Evolutionary conservation across 2,329 filamentous ascomycete genomes (phyloP), one percentile per base, ranked within the genome.

Genomic region (Penicillium polonicum): DNA sequence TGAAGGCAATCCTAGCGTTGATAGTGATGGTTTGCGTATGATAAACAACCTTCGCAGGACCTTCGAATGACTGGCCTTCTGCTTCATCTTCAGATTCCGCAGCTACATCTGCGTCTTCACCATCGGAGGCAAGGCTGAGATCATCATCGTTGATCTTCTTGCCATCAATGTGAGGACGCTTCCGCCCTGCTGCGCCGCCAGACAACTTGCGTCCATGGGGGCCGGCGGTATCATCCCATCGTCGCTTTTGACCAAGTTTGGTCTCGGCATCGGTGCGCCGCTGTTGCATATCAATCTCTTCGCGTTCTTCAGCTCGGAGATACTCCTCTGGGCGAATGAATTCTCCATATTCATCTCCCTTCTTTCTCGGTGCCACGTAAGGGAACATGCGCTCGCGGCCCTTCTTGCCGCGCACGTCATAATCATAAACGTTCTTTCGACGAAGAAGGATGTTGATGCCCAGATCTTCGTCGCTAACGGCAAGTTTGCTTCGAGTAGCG

Each of bases 241-340:
- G 95, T 60, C 94, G 85, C 77, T 99, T 99, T 78, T 93, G 92
- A 19, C 93, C 94, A 21, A 96, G 82, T 45, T 84, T 84, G 51
- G 85, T 85, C 62, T 88, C 80, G 58, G 82, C 81, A 15, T 79
- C 79, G 17, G 76, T 68, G 35, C 82, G 79, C 36, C 80, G 80
- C 56, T 85, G 78, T 51, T 88, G 84, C 13, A 84, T 85, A 41
- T 90, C 88, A 19, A 85, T 82, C 57, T 88, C 86, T 65, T 96
- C 91, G 57, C 91, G 87, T 75, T 97, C 94, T 71, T 99, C 94
- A 0, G 92, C 93, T 57, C 92, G 85, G 1, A 97, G 82, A 70
- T 93, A 99, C 63, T 99, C 94, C 72, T 97, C 94, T 0, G 93
- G 90, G 53, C 92, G 86, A 65, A 99, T 97, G 17, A 95, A 78